A percentile compares a stretch with the other conserved stretches of the same genome.
Conservation (phyloP, 108 stramenopile genomes). For the Conticribra weissflogii region DNA sequence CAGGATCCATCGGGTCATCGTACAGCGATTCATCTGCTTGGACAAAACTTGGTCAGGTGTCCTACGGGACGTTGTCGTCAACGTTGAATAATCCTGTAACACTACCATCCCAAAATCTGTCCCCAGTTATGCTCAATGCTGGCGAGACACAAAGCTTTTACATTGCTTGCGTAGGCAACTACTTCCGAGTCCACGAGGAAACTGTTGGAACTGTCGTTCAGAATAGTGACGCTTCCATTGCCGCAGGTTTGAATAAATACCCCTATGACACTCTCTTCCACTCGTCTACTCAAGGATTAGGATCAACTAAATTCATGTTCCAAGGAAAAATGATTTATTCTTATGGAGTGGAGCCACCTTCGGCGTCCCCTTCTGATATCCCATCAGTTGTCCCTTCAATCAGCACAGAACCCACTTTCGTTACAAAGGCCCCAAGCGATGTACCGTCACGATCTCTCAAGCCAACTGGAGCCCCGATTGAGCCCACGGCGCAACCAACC, state of each 20-base stretch:
- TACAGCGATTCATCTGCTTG: conserved; percentile 13
- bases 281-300: neutral
- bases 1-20: neutral
- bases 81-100: neutral
- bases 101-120: conserved; percentile 3
- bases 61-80: neutral
- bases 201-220: neutral
- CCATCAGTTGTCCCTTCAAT: conserved; percentile 14
- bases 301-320: conserved; percentile 10
- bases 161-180: conserved; percentile 17
- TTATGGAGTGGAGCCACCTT: conserved; percentile 17
- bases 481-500: conserved; percentile 6
- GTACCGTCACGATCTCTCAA: neutral
- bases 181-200: conserved; percentile 10
- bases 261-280: conserved; percentile 3
- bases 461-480: neutral
- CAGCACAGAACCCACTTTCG: neutral
- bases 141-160: conserved; percentile 22
- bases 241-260: conserved; percentile 11
- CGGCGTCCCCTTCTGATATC: neutral
- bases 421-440: neutral
- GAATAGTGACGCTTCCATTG: conserved; percentile 3
- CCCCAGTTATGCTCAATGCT: conserved; percentile 4
- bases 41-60: conserved; percentile 6
- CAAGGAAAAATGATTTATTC: conserved; percentile 15